Evolutionary conservation across 495 filamentous ascomycete genomes (phyloP).

Genomic region (Penicillium salamii): DNA sequence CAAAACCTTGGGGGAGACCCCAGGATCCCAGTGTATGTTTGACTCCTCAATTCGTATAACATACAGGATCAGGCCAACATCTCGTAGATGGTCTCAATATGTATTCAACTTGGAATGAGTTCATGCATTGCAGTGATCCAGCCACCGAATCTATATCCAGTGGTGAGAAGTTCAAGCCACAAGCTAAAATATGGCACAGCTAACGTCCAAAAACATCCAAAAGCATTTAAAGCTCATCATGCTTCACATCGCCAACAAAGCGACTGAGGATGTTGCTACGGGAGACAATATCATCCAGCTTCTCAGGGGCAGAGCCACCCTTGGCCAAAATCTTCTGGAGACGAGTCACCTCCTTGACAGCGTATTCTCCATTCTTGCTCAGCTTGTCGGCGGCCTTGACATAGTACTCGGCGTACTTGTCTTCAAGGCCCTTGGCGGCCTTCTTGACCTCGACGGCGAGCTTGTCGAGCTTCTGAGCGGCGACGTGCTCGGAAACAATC

Average conservation of each 20-base stretch:
- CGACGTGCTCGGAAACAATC: constrained; percentile 65
- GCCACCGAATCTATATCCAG: neutral
- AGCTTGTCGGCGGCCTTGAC: constrained; percentile 86
- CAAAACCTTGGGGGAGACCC: neutral
- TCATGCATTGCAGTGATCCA: neutral
- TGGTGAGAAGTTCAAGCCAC: neutral
- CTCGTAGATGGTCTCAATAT: constrained; percentile 2
- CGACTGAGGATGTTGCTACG: constrained; percentile 84
- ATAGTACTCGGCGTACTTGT: constrained; percentile 93
- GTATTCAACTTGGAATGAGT: neutral
- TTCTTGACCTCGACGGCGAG: constrained; percentile 65
- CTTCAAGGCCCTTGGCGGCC: constrained; percentile 62
- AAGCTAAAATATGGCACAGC: neutral
- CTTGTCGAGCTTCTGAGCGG: constrained; percentile 50
- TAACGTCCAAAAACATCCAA: constrained; percentile 3
- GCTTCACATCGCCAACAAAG: constrained; percentile 55
- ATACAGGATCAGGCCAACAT: constrained; percentile 10
- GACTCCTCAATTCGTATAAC: constrained; percentile 19
- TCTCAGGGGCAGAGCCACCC: constrained; percentile 79
- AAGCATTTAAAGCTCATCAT: constrained; percentile 64
- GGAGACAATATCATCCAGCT: constrained; percentile 82
- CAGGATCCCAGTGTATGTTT: neutral
- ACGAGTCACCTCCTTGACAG: constrained; percentile 79
- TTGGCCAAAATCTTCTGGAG: constrained; percentile 78
- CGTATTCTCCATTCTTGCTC: constrained; percentile 69